Evolutionary conservation across 2,329 filamentous ascomycete species (phyloP), one percentile per base, ranked within the genome.

Genomic region (Talaromyces rugulosus): DNA sequence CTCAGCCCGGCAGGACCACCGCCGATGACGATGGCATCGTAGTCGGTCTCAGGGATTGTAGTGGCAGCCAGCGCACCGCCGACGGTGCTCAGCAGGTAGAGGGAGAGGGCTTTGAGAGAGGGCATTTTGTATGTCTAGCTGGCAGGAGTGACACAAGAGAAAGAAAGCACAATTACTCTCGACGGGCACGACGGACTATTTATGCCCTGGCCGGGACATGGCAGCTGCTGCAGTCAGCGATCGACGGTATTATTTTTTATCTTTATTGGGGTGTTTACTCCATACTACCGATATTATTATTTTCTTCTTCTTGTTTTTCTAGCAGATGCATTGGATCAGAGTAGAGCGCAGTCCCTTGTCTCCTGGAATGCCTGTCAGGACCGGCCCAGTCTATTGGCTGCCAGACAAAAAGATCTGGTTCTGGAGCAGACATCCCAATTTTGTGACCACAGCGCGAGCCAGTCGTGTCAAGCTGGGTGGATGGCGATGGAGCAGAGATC

Each of bases 1-100:
- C 76, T 78, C 1, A 87, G 78, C 0, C 85, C 85, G 0, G 84
- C 74, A 2, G 85, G 85, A 1, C 85, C 85, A 40, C 85, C 85
- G 4, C 85, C 85, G 5, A 87, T 74, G 42, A 87, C 75, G 50
- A 87, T 78, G 61, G 80, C 83, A 73, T 87, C 85, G 66, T 82
- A 86, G 62, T 74, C 70, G 3, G 70, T 72, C 30, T 69, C 59
- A 9, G 50, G 50, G n/a, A 53, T 54, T 4, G 36, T 33, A 12
- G 60, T 58, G 5, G 51, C 58, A 16, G 59, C 52, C n/a, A 56
- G 2, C 1, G 23, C 12, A 28, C 36, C 4, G 14, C 18, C n/a
- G 18, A 56, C 16, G 18, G 54, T 28, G 53, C 52, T 42, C 53
- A 56, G 34, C 28, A 56, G n/a, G 31, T 47, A 27, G 33, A 56